Conservation (phyloP, 495 filamentous ascomycete genomes). For the Aspergillus nidulans region DNA sequence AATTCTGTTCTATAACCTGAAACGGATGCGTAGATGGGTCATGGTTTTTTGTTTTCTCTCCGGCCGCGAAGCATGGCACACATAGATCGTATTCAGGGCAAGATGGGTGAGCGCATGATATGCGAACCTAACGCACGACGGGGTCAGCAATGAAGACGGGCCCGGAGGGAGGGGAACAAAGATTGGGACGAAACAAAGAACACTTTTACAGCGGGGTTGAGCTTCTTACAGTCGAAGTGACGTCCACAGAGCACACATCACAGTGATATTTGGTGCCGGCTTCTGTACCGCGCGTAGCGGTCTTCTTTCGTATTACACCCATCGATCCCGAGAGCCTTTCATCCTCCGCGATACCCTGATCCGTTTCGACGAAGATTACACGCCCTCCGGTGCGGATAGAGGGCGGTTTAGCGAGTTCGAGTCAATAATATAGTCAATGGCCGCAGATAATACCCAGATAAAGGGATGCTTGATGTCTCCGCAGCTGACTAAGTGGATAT, state of each 20-base stretch:
- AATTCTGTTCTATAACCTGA: constrained; percentile 96
- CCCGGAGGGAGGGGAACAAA: neutral
- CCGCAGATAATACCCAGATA: constrained; percentile 6
- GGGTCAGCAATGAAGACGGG: neutral
- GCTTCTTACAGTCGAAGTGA: constrained; percentile 79
- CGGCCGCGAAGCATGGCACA: constrained; percentile 87
- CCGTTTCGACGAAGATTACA: constrained; percentile 29
- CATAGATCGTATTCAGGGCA: constrained; percentile 97
- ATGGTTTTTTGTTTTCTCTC: constrained; percentile 71
- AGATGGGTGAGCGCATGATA: constrained; percentile 75
- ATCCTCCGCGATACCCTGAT: constrained; percentile 38
- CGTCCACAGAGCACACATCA: constrained; percentile 92
- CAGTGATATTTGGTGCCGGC: constrained; percentile 93
- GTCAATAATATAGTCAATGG: constrained; percentile 6
- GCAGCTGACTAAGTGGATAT: constrained; percentile 15
- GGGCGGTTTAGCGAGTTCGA: constrained; percentile 21
- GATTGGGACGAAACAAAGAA: neutral
- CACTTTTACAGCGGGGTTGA: neutral
- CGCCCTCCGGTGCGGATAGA: constrained; percentile 33
- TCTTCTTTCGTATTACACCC: constrained; percentile 97
- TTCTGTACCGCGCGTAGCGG: constrained; percentile 79
- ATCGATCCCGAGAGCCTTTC: constrained; percentile 50
- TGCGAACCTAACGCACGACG: constrained; percentile 65
- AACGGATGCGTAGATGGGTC: constrained; percentile 79
- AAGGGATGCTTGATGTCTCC: constrained; percentile 19